Evolutionary conservation across 495 filamentous ascomycete species (phyloP).

Genomic region (Xylaria nigripes): DNA sequence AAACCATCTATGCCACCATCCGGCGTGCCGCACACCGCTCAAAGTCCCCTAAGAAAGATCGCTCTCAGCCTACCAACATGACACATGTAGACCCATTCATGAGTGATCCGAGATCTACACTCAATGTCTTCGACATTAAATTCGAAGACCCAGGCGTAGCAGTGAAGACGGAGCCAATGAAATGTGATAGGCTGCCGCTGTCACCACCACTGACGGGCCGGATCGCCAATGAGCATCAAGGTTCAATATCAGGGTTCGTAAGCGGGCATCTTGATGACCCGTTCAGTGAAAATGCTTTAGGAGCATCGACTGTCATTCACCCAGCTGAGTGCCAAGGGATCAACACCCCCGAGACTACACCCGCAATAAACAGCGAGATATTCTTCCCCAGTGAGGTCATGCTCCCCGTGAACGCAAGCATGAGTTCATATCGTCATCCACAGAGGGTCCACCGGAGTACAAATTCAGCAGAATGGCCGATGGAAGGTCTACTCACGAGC

Average conservation of each 20-base stretch:
- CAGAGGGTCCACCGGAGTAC: conserved; percentile 16
- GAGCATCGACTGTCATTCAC: conserved; percentile 12
- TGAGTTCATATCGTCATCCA: conserved; percentile 1
- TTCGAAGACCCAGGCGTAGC: conserved; percentile 14
- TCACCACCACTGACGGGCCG: conserved; percentile 31
- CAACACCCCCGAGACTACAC: conserved; percentile 29
- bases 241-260: conserved; percentile 17
- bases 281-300: conserved; percentile 22
- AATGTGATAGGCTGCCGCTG: conserved; percentile 11
- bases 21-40: conserved; percentile 18
- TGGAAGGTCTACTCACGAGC: conserved; percentile 19
- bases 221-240: conserved; percentile 19
- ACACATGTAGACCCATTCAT: conserved; percentile 10
- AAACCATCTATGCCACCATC: conserved; percentile 17
- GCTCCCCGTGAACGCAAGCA: conserved; percentile 8
- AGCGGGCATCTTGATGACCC: conserved; percentile 32
- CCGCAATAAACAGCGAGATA: conserved; percentile 14
- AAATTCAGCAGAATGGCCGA: conserved; percentile 27
- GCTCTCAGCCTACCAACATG: not conserved
- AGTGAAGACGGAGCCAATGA: conserved; percentile 10
- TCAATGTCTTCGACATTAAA: conserved; percentile 14
- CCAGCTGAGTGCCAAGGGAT: conserved; percentile 7
- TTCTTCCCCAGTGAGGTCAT: conserved; percentile 13
- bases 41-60: conserved; percentile 12
- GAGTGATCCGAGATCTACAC: not conserved